Conservation (phyloP, 129 eudicot species). For the Tagetes erecta region DNA sequence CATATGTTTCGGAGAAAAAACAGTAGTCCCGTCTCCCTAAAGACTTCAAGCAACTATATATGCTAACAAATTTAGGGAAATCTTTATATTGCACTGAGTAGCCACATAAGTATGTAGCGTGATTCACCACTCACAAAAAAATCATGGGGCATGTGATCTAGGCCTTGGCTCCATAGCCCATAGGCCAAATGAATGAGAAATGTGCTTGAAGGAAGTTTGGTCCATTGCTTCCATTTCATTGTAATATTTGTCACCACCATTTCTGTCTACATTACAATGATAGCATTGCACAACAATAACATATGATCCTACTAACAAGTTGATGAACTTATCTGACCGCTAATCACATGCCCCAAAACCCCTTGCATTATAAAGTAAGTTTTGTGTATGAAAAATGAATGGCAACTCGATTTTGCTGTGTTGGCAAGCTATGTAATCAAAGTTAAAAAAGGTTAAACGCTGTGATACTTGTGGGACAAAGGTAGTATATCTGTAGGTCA, state of each 20-base stretch:
- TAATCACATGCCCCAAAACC: not conserved
- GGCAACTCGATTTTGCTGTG: slow-evolving; percentile 6
- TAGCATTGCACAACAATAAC: not conserved
- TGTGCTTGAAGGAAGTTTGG: not conserved
- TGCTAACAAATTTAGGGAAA: not conserved
- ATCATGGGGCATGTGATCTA: slow-evolving; percentile 6
- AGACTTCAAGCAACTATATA: slow-evolving; percentile 18
- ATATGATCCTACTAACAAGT: not conserved
- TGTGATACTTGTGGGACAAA: slow-evolving; percentile 9
- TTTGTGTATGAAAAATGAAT: not conserved
- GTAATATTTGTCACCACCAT: slow-evolving; percentile 1
- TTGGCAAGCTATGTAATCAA: not conserved
- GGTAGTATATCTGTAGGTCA: not conserved
- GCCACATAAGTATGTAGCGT: not conserved
- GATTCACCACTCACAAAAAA: not conserved
- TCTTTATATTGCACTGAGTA: not conserved
- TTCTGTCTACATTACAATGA: slow-evolving; percentile 6
- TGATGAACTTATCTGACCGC: not conserved
- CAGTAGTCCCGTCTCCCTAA: not conserved
- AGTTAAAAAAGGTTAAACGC: not conserved
- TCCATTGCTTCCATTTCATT: slow-evolving; percentile 1
- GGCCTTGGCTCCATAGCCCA: not conserved
- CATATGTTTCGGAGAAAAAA: slow-evolving; percentile 7
- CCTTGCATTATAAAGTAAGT: not conserved
- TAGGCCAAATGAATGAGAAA: not conserved